These are phyloP conservation scores for Myrica gale DNA, from an alignment of 306 rosid species.

Conservation along the genomic window DNA sequence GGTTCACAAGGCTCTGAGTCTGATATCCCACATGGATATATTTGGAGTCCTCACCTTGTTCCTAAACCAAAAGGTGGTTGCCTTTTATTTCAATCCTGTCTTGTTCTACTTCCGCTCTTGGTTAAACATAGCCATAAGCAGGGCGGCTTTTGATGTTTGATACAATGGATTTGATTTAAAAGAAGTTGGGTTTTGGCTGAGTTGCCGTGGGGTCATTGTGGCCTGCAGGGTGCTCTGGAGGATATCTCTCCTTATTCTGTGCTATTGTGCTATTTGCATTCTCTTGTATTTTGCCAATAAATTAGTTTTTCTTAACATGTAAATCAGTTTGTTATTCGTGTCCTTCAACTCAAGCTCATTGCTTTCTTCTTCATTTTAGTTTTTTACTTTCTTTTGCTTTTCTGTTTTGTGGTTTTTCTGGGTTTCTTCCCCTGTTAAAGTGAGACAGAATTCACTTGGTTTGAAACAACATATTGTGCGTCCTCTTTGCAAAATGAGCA, in stretches of 20 bases:
- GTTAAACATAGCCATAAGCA: not conserved
- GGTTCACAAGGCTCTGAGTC: slow-evolving; percentile 93
- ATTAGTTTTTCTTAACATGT: not conserved
- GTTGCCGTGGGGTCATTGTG: not conserved
- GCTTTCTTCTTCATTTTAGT: not conserved
- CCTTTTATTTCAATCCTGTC: slow-evolving; percentile 26
- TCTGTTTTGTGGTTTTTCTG: not conserved
- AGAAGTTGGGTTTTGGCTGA: not conserved
- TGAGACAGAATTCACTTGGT: not conserved
- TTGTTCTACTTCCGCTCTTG: not conserved
- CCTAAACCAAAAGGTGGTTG: slow-evolving; percentile 94
- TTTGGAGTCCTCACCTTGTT: slow-evolving; percentile 99
- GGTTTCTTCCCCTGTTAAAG: not conserved
- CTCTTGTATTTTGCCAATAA: not conserved
- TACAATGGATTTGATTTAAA: not conserved
- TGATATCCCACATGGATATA: slow-evolving; percentile 93
- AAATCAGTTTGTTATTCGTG: not conserved
- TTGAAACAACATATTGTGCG: slow-evolving; percentile 15
- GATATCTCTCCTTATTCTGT: not conserved
- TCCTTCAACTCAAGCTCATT: not conserved
- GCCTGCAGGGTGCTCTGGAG: not conserved
- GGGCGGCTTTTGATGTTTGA: not conserved
- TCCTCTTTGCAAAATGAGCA: slow-evolving; percentile 5
- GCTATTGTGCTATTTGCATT: not conserved
- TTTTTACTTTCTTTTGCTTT: not conserved